phyloP scores from a whole-genome alignment of 2,329 filamentous ascomycete species.

The Orbilia oligospora region DNA sequence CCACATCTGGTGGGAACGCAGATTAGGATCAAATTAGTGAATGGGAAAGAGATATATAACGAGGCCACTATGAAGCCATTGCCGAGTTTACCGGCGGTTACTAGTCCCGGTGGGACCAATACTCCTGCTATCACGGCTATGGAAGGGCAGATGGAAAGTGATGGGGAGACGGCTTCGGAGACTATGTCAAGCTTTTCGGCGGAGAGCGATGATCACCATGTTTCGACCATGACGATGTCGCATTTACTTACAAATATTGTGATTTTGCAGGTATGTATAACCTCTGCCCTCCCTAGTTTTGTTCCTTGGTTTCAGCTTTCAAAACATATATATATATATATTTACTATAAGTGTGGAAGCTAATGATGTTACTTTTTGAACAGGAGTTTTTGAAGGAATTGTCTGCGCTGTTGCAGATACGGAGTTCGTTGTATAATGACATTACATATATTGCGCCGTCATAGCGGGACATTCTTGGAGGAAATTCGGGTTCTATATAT shows the following conservation, averaged over 20 bases:
- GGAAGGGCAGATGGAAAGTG: slow-evolving; percentile 53
- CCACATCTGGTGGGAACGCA: slow-evolving; percentile 63
- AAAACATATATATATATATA: too few species aligned
- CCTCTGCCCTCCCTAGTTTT: not conserved
- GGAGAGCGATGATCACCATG: slow-evolving; percentile 62
- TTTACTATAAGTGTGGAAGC: too few species aligned
- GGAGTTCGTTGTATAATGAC: slow-evolving; percentile 82
- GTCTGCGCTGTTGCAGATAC: slow-evolving; percentile 80
- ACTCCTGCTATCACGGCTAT: slow-evolving; percentile 61
- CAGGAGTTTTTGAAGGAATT: slow-evolving; percentile 81
- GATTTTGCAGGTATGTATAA: slow-evolving; percentile 73
- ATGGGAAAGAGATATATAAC: slow-evolving; percentile 58
- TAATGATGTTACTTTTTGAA: slow-evolving; percentile 19
- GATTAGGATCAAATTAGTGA: slow-evolving; percentile 62
- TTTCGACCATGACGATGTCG: slow-evolving; percentile 76
- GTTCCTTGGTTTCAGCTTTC: not conserved
- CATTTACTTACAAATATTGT: slow-evolving; percentile 85
- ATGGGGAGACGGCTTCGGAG: slow-evolving; percentile 51
- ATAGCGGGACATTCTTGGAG: slow-evolving; percentile 17
- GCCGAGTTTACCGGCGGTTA: slow-evolving; percentile 54
- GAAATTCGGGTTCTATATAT: not conserved
- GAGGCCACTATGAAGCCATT: slow-evolving; percentile 62
- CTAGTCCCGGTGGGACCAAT: slow-evolving; percentile 62
- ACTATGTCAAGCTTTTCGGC: slow-evolving; percentile 63
- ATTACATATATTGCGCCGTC: slow-evolving; percentile 72